Percentiles rank a stretch among this genome's conserved stretches.
Evolutionary conservation across 2,329 filamentous ascomycete genomes (phyloP).

Genomic region (Lachnellula arida): DNA sequence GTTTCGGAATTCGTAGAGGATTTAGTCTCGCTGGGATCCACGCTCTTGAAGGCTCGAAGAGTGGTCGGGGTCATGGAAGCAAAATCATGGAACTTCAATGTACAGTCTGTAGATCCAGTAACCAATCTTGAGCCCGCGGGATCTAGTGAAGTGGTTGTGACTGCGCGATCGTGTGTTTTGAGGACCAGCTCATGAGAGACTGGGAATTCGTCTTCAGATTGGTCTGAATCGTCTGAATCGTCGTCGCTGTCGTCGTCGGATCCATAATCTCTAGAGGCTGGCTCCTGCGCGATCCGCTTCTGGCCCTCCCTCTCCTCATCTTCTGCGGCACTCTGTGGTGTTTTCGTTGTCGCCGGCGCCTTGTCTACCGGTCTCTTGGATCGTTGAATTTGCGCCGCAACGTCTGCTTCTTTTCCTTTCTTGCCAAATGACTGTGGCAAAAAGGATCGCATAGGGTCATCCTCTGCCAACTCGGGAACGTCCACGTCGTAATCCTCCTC

Average conservation of each 20-base stretch:
- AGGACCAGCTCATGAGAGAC: constrained; percentile 89
- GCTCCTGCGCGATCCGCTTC: constrained; percentile 28
- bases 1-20: constrained; percentile 67
- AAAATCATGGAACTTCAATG: constrained; percentile 90
- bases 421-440: constrained; percentile 84
- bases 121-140: constrained; percentile 78
- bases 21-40: constrained; percentile 82
- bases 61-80: constrained; percentile 93
- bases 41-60: constrained; percentile 84
- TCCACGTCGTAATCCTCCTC: constrained; percentile 57
- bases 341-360: constrained; percentile 14
- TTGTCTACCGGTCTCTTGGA: constrained; percentile 56
- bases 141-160: constrained; percentile 82
- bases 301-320: constrained; percentile 28
- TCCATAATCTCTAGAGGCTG: constrained; percentile 33
- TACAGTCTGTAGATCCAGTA: constrained; percentile 88
- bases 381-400: constrained; percentile 75
- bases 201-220: constrained; percentile 75
- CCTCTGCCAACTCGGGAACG: constrained; percentile 47
- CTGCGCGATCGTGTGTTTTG: constrained; percentile 84
- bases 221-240: constrained; percentile 54
- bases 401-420: constrained; percentile 66
- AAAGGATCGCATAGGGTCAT: constrained; percentile 71
- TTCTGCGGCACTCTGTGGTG: constrained; percentile 14
- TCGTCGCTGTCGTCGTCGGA: constrained; percentile 43